A percentile compares a stretch with the other conserved stretches of the same genome.
Evolutionary conservation across 2,329 filamentous ascomycete species (phyloP).

Genomic region (Colletotrichum eremochloae): DNA sequence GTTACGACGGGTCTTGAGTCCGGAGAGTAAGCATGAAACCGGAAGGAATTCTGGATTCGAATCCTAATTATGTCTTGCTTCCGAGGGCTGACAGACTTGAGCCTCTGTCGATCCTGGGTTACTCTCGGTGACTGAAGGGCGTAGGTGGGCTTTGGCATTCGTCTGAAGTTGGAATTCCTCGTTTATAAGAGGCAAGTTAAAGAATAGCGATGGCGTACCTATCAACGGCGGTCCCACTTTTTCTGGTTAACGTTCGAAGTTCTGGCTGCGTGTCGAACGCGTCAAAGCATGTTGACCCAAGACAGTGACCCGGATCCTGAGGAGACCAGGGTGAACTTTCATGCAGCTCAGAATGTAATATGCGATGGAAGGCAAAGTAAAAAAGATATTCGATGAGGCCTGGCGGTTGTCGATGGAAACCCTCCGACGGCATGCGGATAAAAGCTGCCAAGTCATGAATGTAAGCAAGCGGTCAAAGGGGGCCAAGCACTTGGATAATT

Average conservation of each 20-base stretch:
- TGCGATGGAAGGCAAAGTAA: not conserved
- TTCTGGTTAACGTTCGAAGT: constrained; percentile 14
- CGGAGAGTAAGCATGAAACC: too few relatives aligned
- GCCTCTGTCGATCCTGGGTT: constrained; percentile 19
- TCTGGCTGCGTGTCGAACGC: constrained; percentile 18
- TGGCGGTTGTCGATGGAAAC: not conserved
- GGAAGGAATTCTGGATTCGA: too few relatives aligned
- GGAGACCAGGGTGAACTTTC: not conserved
- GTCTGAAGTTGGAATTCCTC: constrained; percentile 30
- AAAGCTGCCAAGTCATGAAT: not conserved
- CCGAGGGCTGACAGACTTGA: constrained; percentile 17
- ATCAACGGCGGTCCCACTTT: constrained; percentile 15
- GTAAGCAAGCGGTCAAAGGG: not conserved
- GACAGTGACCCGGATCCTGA: not conserved
- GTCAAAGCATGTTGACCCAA: constrained; percentile 4
- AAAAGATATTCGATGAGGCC: not conserved
- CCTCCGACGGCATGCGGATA: not conserved
- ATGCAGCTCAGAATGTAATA: not conserved
- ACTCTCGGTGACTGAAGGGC: not conserved
- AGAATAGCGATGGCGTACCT: constrained; percentile 20
- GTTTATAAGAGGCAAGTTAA: constrained; percentile 16
- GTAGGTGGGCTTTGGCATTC: constrained; percentile 27
- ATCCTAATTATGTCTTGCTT: too few relatives aligned
- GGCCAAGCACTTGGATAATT: not conserved
- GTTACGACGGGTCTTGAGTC: too few relatives aligned